Evolutionary conservation across 306 rosid species (phyloP), one percentile per base, ranked within the genome.

Genomic region (Dryas drummondii): DNA sequence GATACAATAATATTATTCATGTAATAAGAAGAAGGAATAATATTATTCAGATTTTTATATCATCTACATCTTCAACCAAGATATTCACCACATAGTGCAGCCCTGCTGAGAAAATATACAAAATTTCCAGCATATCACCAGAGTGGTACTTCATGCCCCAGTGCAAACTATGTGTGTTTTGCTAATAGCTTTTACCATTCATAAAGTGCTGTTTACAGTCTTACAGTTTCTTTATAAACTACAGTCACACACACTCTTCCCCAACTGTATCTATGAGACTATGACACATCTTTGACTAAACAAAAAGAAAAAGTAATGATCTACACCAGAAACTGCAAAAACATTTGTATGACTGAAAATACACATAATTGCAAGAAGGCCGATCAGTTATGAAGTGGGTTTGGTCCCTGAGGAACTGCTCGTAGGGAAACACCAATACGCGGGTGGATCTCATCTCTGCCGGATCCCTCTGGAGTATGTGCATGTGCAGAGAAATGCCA

Each of bases 331-430:
- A 61, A 77, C 88, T 80, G 80, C 82, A 81, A 84, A 82, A 84
- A 87, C 22, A 76, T 72, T 73, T 70, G 78, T 74, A 68, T 78
- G 68, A 76, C 77, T 74, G 54, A 84, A 71, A 54, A 66, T n/a
- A 68, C 37, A 66, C 6, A 48, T 51, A 79, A 37, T 76, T 59
- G 71, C 80, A 54, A 72, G 78, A 75, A 26, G 66, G 76, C 78
- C 72, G 78, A 81, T 92, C 89, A 89, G 76, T 92, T 90, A 83
- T 92, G 97, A 78, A 92, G 97, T 19, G 93, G 93, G 87, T 92
- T 90, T 70, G 97, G 97, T 67, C 97, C 97, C 44, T 84, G 86
- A 1, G 97, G 97, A 81, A 88, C 90, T 56, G 52, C 83, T 76
- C 93, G 79, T n/a, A 84, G 84, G 65, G 93, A 88, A 82, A 75